Percentiles rank a stretch among this genome's conserved stretches.
Evolutionary conservation across 768 basidiomycete genomes (phyloP).

Genomic region (Kwoniella europaea): DNA sequence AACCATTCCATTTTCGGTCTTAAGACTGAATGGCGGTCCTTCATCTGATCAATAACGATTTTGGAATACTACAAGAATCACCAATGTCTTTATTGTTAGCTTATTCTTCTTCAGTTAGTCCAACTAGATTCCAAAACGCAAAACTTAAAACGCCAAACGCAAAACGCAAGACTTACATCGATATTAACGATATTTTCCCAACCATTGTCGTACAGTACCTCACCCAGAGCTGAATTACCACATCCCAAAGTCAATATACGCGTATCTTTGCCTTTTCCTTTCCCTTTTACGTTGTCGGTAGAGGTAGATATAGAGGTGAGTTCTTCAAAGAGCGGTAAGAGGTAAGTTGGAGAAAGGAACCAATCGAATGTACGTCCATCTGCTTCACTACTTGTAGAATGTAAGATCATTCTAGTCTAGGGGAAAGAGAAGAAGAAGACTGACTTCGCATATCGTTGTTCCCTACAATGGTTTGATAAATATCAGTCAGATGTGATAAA

Average conservation of each 20-base stretch:
- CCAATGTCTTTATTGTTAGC: no score
- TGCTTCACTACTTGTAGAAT: slow-evolving; percentile 40
- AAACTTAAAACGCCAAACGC: not conserved
- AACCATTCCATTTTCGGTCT: slow-evolving; percentile 56
- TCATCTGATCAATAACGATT: slow-evolving; percentile 57
- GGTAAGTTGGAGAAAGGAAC: slow-evolving; percentile 55
- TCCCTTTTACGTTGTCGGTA: not conserved
- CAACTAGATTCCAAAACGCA: no score
- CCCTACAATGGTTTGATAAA: slow-evolving; percentile 34
- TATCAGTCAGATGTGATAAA: not conserved
- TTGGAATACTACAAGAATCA: slow-evolving; percentile 47
- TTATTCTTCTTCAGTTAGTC: no score
- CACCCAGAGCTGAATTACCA: slow-evolving; percentile 48
- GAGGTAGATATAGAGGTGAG: slow-evolving; percentile 22
- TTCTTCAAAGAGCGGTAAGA: slow-evolving; percentile 48
- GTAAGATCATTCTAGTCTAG: no score
- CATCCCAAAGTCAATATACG: slow-evolving; percentile 54
- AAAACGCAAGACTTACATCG: slow-evolving; percentile 44
- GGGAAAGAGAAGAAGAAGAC: slow-evolving; percentile 10
- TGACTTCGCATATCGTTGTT: slow-evolving; percentile 55
- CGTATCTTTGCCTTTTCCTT: slow-evolving; percentile 33
- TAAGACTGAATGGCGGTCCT: slow-evolving; percentile 38
- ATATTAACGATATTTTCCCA: slow-evolving; percentile 58
- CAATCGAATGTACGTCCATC: slow-evolving; percentile 56
- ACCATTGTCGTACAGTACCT: slow-evolving; percentile 58